phyloP scores from a whole-genome alignment of 2,329 filamentous ascomycete genomes.

The Xylariaceae sp. region DNA sequence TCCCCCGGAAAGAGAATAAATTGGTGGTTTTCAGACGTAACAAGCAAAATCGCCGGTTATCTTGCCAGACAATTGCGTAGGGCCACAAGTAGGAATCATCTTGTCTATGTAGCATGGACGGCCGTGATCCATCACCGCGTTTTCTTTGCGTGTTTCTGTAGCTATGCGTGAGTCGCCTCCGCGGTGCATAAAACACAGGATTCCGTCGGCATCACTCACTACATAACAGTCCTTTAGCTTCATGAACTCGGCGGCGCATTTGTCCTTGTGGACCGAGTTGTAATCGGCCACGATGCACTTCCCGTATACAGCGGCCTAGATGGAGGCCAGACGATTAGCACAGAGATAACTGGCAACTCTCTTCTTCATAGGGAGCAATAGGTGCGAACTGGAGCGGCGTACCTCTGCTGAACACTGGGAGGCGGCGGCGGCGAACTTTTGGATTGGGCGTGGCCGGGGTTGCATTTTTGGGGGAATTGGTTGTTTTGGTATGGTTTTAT shows the following conservation, averaged over 20 bases:
- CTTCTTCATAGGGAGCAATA: neutral
- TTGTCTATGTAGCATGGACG: no score
- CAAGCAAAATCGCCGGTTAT: no score
- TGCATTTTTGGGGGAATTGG: slow-evolving; percentile 1
- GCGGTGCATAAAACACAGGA: neutral
- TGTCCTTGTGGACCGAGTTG: slow-evolving; percentile 84
- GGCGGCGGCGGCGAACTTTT: slow-evolving; percentile 51
- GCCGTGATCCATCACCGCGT: slow-evolving; percentile 33
- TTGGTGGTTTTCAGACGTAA: no score
- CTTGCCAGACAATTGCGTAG: neutral
- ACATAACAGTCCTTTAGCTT: slow-evolving; percentile 82
- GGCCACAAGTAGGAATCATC: neutral
- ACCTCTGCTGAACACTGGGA: slow-evolving; percentile 56
- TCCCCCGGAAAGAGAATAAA: no score
- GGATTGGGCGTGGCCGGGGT: slow-evolving; percentile 46
- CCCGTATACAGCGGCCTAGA: slow-evolving; percentile 76
- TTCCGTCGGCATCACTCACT: slow-evolving; percentile 46
- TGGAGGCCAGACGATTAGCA: neutral
- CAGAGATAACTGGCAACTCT: no score
- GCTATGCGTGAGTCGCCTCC: slow-evolving; percentile 11
- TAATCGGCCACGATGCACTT: slow-evolving; percentile 90
- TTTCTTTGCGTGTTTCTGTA: slow-evolving; percentile 51
- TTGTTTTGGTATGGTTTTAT: no score
- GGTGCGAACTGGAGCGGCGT: neutral
- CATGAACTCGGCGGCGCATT: slow-evolving; percentile 82